These are phyloP conservation scores for Glebionis coronaria DNA, from an alignment of 129 eudicot species.

Conservation along the genomic window DNA sequence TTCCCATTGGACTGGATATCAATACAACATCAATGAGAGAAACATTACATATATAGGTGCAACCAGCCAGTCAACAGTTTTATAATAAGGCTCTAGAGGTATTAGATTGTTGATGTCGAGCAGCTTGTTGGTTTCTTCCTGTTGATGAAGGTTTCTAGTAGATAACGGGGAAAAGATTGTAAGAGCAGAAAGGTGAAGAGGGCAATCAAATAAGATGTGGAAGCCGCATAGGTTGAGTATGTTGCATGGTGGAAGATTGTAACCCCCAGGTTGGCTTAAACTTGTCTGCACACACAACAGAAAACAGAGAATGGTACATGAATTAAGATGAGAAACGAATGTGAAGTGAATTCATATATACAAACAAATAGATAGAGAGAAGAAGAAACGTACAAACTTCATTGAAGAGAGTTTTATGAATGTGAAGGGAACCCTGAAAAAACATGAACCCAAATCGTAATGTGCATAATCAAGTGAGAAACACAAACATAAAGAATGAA, in stretches of 20 bases:
- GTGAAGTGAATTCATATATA: background rate
- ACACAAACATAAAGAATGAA: no score
- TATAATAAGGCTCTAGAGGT: constrained; percentile 59
- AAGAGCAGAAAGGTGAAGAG: constrained; percentile 75
- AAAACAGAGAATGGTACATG: background rate
- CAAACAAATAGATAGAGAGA: constrained; percentile 3
- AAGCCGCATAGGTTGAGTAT: constrained; percentile 55
- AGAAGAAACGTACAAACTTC: constrained; percentile 34
- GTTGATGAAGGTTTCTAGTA: constrained; percentile 6
- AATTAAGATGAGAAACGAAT: no score
- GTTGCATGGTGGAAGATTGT: constrained; percentile 77
- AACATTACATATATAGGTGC: constrained; percentile 60
- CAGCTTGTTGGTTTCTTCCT: constrained; percentile 36
- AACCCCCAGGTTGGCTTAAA: constrained; percentile 68
- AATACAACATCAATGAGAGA: constrained; percentile 69
- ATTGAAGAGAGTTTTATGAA: background rate
- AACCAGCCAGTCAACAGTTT: constrained; percentile 43
- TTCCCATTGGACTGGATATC: constrained; percentile 81
- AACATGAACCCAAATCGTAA: no score
- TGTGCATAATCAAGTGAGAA: no score
- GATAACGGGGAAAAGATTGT: constrained; percentile 64
- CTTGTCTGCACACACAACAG: constrained; percentile 57
- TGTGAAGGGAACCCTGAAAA: no score
- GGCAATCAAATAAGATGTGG: constrained; percentile 74
- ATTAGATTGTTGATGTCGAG: constrained; percentile 47